Conservation (phyloP, 2,329 filamentous ascomycete species). For the Dactylellina leptospora region DNA sequence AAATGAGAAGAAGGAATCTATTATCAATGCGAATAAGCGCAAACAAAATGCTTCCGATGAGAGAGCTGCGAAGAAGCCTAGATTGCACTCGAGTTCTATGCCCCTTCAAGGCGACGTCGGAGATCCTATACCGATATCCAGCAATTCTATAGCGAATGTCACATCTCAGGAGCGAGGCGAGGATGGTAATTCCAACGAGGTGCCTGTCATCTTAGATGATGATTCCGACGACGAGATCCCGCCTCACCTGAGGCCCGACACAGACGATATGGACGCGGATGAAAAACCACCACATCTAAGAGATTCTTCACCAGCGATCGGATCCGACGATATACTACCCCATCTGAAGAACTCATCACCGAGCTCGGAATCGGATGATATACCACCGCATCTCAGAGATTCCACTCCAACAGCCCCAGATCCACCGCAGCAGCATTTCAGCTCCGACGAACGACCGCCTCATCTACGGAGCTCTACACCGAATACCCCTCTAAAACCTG, state of each 20-base stretch:
- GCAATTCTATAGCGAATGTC: slow-evolving; percentile 1
- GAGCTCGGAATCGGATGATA: slow-evolving; percentile 21
- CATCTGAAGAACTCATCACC: slow-evolving; percentile 19
- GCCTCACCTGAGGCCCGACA: slow-evolving; percentile 2
- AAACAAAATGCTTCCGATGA: slow-evolving; percentile 27
- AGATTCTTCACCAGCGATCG: neutral
- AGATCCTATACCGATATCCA: slow-evolving; percentile 1
- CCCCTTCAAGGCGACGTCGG: neutral
- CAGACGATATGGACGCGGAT: slow-evolving; percentile 26
- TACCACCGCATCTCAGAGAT: slow-evolving; percentile 21
- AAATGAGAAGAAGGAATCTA: neutral
- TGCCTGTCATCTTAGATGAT: neutral
- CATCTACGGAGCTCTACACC: slow-evolving; percentile 30
- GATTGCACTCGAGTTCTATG: neutral
- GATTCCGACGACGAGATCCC: slow-evolving; percentile 21
- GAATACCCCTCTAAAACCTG: slow-evolving; percentile 9
- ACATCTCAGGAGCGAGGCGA: neutral
- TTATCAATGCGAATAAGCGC: slow-evolving; percentile 28
- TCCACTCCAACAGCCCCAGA: slow-evolving; percentile 10
- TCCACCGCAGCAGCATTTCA: neutral
- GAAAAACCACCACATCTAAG: slow-evolving; percentile 13
- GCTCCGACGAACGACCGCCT: slow-evolving; percentile 25
- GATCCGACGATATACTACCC: neutral
- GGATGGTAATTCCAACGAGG: neutral
- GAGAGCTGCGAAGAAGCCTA: slow-evolving; percentile 37